phyloP scores from a whole-genome alignment of 345 rosid genomes.

The Camelina sativa region DNA sequence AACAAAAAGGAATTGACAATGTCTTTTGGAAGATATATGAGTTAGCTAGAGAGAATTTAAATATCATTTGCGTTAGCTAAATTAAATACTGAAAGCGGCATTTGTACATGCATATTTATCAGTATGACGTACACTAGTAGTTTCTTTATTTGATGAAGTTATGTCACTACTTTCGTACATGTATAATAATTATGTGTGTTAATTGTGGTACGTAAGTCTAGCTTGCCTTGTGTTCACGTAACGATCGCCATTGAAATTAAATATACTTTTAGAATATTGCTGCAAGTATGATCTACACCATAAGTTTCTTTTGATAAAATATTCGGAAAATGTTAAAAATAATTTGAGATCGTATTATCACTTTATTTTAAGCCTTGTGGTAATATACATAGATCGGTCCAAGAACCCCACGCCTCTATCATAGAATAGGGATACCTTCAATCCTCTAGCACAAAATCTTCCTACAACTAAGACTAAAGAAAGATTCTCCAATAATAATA shows the following conservation, averaged over 20 bases:
- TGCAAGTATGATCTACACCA: slow-evolving; percentile 15
- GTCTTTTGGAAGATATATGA: slow-evolving; percentile 12
- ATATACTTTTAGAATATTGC: slow-evolving; percentile 1
- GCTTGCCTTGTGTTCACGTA: slow-evolving; percentile 46
- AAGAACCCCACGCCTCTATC: slow-evolving; percentile 35
- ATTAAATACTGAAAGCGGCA: slow-evolving; percentile 30
- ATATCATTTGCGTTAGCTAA: not conserved
- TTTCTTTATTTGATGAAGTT: not conserved
- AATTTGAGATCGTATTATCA: slow-evolving; percentile 24
- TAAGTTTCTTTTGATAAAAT: not conserved
- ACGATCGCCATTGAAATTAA: slow-evolving; percentile 16
- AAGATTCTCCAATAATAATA: slow-evolving; percentile 42
- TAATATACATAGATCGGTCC: slow-evolving; percentile 44
- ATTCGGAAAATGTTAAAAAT: slow-evolving; percentile 1
- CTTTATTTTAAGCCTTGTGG: slow-evolving; percentile 32
- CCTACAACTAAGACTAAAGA: slow-evolving; percentile 40
- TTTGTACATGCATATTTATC: slow-evolving; percentile 29
- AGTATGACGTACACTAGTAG: slow-evolving; percentile 27
- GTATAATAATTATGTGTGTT: slow-evolving; percentile 34
- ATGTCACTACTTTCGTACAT: slow-evolving; percentile 29
- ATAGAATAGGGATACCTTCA: slow-evolving; percentile 44
- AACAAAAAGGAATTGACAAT: not conserved
- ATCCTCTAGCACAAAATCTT: slow-evolving; percentile 34
- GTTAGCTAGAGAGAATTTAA: not conserved
- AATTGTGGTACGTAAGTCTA: slow-evolving; percentile 40